These are phyloP conservation scores for Phylloporus sp. DNA, from an alignment of 768 basidiomycete genomes.

Conservation along the genomic window DNA sequence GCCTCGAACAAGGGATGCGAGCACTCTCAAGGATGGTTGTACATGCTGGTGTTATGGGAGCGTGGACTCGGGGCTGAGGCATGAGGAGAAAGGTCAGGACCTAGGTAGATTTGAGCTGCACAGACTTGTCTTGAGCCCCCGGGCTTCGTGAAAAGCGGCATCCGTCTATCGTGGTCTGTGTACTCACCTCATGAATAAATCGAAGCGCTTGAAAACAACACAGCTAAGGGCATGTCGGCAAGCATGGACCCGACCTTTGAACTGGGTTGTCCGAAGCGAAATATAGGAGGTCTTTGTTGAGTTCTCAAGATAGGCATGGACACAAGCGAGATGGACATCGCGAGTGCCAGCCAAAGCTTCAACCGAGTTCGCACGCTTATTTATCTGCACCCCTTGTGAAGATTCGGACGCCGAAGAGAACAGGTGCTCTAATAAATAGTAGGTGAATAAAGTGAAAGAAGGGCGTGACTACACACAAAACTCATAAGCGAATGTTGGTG, in stretches of 20 bases:
- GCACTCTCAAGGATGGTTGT: slow-evolving; percentile 55
- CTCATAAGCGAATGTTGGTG: too few species aligned
- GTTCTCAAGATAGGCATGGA: slow-evolving; percentile 78
- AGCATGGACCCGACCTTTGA: slow-evolving; percentile 72
- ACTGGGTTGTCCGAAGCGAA: slow-evolving; percentile 54
- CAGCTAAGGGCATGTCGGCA: slow-evolving; percentile 80
- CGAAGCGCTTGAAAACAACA: slow-evolving; percentile 16
- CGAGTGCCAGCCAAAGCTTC: neutral
- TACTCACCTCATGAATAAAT: neutral
- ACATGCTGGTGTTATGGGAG: slow-evolving; percentile 50
- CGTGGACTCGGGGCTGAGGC: slow-evolving; percentile 56
- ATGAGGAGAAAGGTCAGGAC: slow-evolving; percentile 83
- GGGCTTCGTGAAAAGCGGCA: slow-evolving; percentile 68
- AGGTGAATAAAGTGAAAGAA: too few species aligned
- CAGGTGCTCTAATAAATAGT: too few species aligned
- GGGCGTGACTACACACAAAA: too few species aligned
- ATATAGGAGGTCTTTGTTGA: slow-evolving; percentile 66
- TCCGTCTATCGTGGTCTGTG: slow-evolving; percentile 83
- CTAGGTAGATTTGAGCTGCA: slow-evolving; percentile 86
- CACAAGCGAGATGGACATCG: slow-evolving; percentile 74
- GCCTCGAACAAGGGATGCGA: slow-evolving; percentile 61
- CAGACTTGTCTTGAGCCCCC: slow-evolving; percentile 88
- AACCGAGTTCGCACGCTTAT: neutral
- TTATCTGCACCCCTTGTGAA: too few species aligned
- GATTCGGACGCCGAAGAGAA: too few species aligned